phyloP scores from a whole-genome alignment of 176 grass and related monocot species.

The Stipa capillata region DNA sequence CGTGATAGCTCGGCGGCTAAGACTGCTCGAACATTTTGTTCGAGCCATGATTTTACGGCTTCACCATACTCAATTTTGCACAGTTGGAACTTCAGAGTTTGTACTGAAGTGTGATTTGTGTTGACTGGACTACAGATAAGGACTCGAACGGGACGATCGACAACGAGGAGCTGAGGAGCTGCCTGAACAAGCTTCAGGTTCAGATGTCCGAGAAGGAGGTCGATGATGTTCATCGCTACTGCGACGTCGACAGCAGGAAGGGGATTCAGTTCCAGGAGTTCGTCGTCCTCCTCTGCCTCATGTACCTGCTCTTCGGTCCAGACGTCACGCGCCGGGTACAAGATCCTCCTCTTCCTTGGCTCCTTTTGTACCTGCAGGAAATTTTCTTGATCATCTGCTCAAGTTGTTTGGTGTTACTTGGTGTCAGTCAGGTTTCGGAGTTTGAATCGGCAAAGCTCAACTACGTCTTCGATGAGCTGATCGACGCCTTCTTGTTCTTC shows the following conservation, averaged over 20 bases:
- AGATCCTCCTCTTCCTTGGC: no score
- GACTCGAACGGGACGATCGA: constrained; percentile 62
- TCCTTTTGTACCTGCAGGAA: not conserved
- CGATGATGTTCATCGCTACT: constrained; percentile 43
- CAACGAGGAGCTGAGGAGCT: constrained; percentile 42
- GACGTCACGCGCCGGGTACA: constrained; percentile 43
- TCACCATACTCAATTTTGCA: no score
- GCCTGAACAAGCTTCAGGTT: constrained; percentile 37
- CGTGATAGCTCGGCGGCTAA: no score
- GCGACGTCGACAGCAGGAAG: constrained; percentile 46
- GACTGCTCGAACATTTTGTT: no score
- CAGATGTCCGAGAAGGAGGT: constrained; percentile 36
- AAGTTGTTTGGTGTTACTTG: not conserved
- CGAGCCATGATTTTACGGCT: no score
- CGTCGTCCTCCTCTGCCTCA: constrained; percentile 63
- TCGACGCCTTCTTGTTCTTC: constrained; percentile 59
- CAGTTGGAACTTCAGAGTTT: not conserved
- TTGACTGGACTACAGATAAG: constrained; percentile 34
- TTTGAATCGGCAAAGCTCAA: constrained; percentile 45
- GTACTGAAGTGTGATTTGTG: not conserved
- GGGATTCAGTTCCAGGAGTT: constrained; percentile 69
- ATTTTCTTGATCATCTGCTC: not conserved
- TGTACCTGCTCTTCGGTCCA: constrained; percentile 41
- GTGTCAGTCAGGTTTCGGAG: constrained; percentile 35
- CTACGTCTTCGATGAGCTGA: constrained; percentile 50